phyloP scores from a whole-genome alignment of 2,329 filamentous ascomycete species.

The Colletotrichum falcatum region DNA sequence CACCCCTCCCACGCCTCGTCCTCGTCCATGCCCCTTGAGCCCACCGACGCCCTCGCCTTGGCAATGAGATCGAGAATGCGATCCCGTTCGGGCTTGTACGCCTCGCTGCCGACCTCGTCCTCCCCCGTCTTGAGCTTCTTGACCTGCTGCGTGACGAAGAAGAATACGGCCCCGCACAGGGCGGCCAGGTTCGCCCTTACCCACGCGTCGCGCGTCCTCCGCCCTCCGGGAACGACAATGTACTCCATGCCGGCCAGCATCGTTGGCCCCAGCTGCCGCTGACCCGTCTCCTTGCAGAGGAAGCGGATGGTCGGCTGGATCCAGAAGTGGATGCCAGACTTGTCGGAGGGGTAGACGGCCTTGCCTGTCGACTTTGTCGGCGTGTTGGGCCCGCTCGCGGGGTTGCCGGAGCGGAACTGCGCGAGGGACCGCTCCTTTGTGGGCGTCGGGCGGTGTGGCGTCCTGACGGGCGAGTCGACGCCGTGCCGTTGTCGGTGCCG shows the following conservation, averaged over 20 bases:
- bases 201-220: constrained; percentile 61
- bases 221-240: constrained; percentile 59
- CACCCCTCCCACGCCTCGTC: constrained; percentile 67
- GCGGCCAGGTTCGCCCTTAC: constrained; percentile 61
- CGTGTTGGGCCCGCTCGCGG: constrained; percentile 42
- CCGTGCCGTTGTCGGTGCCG: constrained; percentile 47
- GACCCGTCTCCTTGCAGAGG: constrained; percentile 72
- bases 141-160: constrained; percentile 68
- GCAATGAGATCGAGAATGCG: constrained; percentile 55
- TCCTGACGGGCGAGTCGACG: constrained; percentile 44
- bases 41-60: constrained; percentile 49
- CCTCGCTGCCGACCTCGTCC: constrained; percentile 54
- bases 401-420: constrained; percentile 56
- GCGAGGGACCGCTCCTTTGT: constrained; percentile 60
- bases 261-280: constrained; percentile 74
- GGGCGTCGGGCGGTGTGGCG: constrained; percentile 53
- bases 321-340: constrained; percentile 70
- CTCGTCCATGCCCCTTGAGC: constrained; percentile 54
- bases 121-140: constrained; percentile 54
- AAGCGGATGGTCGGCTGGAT: constrained; percentile 75
- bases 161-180: constrained; percentile 70
- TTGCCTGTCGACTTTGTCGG: constrained; percentile 57
- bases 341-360: constrained; percentile 45
- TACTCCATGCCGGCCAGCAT: constrained; percentile 79
- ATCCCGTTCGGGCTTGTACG: constrained; percentile 59